Evolutionary conservation across 2,329 filamentous ascomycete species (phyloP).

Genomic region (Penicillium sp.): DNA sequence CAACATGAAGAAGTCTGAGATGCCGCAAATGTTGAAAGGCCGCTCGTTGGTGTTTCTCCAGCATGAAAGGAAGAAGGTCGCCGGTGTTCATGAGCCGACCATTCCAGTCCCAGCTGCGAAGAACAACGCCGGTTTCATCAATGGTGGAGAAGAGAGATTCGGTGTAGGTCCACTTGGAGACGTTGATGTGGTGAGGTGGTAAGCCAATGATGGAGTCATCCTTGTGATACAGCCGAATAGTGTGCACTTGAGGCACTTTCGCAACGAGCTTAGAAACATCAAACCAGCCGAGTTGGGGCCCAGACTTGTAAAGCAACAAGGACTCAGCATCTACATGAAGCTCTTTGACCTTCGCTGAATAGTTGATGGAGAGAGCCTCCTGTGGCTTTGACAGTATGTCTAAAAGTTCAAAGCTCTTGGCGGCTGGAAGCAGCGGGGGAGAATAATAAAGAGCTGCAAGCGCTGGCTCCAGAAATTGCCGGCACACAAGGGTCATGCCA

Average conservation of each 20-base stretch:
- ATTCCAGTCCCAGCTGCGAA: slow-evolving; percentile 61
- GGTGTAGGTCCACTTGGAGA: slow-evolving; percentile 68
- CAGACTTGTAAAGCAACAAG: slow-evolving; percentile 56
- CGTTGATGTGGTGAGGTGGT: slow-evolving; percentile 30
- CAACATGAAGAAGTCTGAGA: slow-evolving; percentile 42
- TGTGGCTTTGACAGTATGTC: slow-evolving; percentile 59
- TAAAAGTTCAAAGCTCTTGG: slow-evolving; percentile 52
- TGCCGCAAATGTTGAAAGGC: slow-evolving; percentile 53
- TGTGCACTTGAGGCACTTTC: slow-evolving; percentile 66
- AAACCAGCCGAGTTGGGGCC: slow-evolving; percentile 56
- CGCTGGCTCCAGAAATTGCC: slow-evolving; percentile 69
- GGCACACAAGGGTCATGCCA: slow-evolving; percentile 63
- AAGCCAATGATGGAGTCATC: slow-evolving; percentile 55
- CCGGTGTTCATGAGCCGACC: slow-evolving; percentile 46
- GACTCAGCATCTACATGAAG: slow-evolving; percentile 69
- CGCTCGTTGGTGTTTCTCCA: slow-evolving; percentile 56
- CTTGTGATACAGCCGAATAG: slow-evolving; percentile 71
- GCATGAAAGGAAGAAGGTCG: slow-evolving; percentile 48
- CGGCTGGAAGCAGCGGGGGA: slow-evolving; percentile 62
- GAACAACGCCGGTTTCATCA: slow-evolving; percentile 49
- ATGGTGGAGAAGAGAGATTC: slow-evolving; percentile 66
- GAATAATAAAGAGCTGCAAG: slow-evolving; percentile 70
- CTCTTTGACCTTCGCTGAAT: slow-evolving; percentile 69
- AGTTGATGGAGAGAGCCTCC: slow-evolving; percentile 59
- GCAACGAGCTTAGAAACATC: slow-evolving; percentile 62